Conservation (phyloP, 352 stramenopile genomes). For the Pythium sp. region DNA sequence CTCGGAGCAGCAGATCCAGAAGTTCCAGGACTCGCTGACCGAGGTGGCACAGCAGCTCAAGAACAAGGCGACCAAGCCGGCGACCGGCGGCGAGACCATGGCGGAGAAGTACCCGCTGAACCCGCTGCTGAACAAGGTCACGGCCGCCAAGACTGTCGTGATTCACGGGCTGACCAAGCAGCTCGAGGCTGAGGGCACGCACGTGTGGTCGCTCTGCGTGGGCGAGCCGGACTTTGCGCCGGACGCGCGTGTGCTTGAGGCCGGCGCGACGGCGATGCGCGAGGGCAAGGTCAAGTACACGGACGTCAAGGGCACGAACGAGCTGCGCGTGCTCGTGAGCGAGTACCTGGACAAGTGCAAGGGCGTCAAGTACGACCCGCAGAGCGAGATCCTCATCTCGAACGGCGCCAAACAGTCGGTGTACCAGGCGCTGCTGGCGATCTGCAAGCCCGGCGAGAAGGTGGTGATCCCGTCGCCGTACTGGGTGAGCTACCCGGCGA, state of each 20-base stretch:
- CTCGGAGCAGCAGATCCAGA: conserved; percentile 78
- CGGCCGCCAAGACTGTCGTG: conserved; percentile 90
- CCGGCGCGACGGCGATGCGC: conserved; percentile 66
- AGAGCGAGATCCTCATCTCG: conserved; percentile 93
- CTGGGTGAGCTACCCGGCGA: conserved; percentile 97
- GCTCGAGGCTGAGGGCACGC: conserved; percentile 91
- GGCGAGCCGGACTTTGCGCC: conserved; percentile 96
- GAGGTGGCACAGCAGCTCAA: conserved; percentile 53
- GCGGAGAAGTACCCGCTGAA: conserved; percentile 61
- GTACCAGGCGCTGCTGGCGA: conserved; percentile 91
- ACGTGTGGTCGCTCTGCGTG: conserved; percentile 92
- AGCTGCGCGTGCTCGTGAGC: conserved; percentile 88
- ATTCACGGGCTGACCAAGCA: conserved; percentile 94
- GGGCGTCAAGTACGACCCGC: conserved; percentile 84
- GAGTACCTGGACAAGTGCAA: conserved; percentile 91
- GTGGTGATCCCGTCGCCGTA: conserved; percentile 96
- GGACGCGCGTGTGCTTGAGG: conserved; percentile 86
- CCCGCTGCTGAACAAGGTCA: conserved; percentile 80
- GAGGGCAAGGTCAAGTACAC: conserved; percentile 93
- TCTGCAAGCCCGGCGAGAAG: conserved; percentile 90
- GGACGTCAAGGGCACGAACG: conserved; percentile 89
- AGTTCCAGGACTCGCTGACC: conserved; percentile 59
- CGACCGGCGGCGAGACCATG: conserved; percentile 30
- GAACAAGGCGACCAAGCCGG: conserved; percentile 11
- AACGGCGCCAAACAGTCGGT: conserved; percentile 96